Base-by-base conservation (phyloP, 352 stramenopile genomes). In the Pythium apleroticum region DNA sequence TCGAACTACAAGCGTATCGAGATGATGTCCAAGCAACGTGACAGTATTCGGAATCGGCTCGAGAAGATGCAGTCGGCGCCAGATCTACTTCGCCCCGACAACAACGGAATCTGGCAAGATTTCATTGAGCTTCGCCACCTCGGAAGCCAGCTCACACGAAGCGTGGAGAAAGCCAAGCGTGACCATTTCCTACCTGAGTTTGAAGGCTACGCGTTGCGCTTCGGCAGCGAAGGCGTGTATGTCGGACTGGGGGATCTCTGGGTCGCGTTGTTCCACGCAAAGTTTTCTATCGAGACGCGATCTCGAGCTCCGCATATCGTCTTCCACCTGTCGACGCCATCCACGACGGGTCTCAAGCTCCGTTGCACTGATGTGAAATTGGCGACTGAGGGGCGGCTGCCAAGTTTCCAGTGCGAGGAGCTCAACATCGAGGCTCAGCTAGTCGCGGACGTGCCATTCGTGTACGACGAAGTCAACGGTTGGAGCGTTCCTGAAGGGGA, bases 341-440 rank as follows among this genome's bases (percentile, higher is more conserved):
- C 78, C 1, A 59, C 75, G 0, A 74, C 75, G 25, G 81, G 81
- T 0, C 71, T 92, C 11, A 89, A 89, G 61, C 71, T 92, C 22
- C 80, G 84, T 1, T 73, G 69, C 20, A 82, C 75, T 15, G 89
- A 90, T 53, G 86, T 91, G 60, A 89, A 81, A 30, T 57, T 92
- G 14, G 75, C 73, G 1, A 90, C 84, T 0, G 84, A 92, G 57
- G 81, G 81, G 24, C 72, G 72, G 6, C 68, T 92, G 4, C 84
- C 84, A 25, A 89, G 80, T 52, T 87, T 93, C 49, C 80, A 90
- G 58, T 89, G 82, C 25, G 84, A 93, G 37, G 84, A 93, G 43
- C 63, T 93, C 15, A 93, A 90, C 50, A 76, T 93, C 9, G 81
- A 93, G 53, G 80, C 81, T 1, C 81, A 88, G 31, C 66, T 93